A percentile compares a stretch with the other conserved stretches of the same genome.
Evolutionary conservation across 805 yeast genomes (phyloP).

Genomic region (Hagleromyces aurorensis): DNA sequence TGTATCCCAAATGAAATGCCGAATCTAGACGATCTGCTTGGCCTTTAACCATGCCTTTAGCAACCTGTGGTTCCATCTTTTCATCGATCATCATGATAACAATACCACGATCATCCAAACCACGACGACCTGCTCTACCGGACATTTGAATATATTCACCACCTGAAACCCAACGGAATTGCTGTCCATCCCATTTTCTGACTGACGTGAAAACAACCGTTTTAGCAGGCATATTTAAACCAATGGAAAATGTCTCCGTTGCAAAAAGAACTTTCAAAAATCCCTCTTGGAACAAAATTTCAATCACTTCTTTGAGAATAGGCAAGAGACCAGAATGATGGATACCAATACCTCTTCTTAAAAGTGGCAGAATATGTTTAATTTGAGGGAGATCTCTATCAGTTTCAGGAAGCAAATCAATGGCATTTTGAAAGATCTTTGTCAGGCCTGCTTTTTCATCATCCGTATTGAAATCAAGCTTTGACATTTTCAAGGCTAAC

Average conservation of each 20-base stretch:
- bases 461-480: conserved; percentile 85
- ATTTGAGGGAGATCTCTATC: conserved; percentile 94
- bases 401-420: conserved; percentile 76
- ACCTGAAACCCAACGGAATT: conserved; percentile 98
- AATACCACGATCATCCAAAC: conserved; percentile 97
- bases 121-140: conserved; percentile 99
- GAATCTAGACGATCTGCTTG: conserved; percentile 96
- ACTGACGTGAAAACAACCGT: conserved; percentile 97
- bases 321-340: conserved; percentile 97
- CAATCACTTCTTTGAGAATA: conserved; percentile 88
- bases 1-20: conserved; percentile 95
- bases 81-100: conserved; percentile 99
- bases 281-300: conserved; percentile 95
- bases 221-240: conserved; percentile 98
- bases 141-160: conserved; percentile 99
- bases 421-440: conserved; percentile 86
- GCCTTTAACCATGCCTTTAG: conserved; percentile 99
- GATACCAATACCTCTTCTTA: conserved; percentile 94
- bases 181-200: conserved; percentile 96
- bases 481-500: conserved; percentile 90
- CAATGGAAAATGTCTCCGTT: conserved; percentile 97
- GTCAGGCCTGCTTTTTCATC: conserved; percentile 89
- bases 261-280: conserved; percentile 90
- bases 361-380: conserved; percentile 77
- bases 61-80: conserved; percentile 98